phyloP scores from a whole-genome alignment of 139 green algal genomes.

The Tetraselmis striata region DNA sequence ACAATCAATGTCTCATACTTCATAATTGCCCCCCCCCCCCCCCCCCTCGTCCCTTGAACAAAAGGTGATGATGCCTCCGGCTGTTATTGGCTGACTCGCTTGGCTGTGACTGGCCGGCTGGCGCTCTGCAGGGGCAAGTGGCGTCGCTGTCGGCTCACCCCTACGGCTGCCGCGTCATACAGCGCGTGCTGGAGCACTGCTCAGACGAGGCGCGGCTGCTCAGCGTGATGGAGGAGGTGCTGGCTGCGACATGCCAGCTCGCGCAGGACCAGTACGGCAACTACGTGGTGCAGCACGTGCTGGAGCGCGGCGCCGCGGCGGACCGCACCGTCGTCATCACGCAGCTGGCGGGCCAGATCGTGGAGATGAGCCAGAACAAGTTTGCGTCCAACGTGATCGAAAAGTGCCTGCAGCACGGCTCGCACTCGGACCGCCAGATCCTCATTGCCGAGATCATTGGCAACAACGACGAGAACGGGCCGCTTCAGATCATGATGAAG shows the following conservation, averaged over 20 bases:
- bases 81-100: no score
- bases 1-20: no score
- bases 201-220: conserved; percentile 23
- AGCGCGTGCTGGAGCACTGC: conserved; percentile 89
- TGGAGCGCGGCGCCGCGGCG: conserved; percentile 41
- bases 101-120: no score
- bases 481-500: conserved; percentile 75
- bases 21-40: no score
- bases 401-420: conserved; percentile 71
- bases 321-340: conserved; percentile 28
- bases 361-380: conserved; percentile 78
- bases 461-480: conserved; percentile 32
- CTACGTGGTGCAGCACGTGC: conserved; percentile 88
- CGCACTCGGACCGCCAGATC: conserved; percentile 41
- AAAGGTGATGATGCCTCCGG: no score
- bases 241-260: conserved; percentile 17
- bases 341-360: conserved; percentile 48
- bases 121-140: no score
- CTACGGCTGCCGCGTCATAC: conserved; percentile 91
- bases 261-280: conserved; percentile 75
- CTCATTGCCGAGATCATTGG: conserved; percentile 63
- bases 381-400: conserved; percentile 94
- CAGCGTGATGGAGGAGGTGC: conserved; percentile 34
- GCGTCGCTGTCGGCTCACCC: conserved; percentile 70
- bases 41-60: no score